Evolutionary conservation across 1,139 yeast genomes (phyloP).

Genomic region (Candida freyschussii): DNA sequence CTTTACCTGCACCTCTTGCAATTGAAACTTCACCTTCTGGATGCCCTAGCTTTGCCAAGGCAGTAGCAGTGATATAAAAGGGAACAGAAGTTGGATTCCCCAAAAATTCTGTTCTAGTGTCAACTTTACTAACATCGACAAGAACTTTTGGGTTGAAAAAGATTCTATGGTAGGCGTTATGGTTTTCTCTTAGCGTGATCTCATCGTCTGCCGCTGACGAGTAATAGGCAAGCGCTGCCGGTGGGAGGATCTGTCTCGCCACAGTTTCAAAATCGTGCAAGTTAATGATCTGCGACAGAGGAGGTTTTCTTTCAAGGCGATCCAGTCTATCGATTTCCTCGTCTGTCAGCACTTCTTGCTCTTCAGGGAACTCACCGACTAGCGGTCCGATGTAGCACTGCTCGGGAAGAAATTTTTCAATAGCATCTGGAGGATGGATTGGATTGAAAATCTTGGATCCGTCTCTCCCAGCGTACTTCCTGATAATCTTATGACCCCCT

Average conservation of each 20-base stretch:
- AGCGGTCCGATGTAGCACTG: conserved; percentile 45
- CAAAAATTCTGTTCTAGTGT: conserved; percentile 49
- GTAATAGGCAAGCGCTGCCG: conserved; percentile 87
- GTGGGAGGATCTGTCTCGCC: conserved; percentile 71
- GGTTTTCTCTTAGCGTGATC: conserved; percentile 83
- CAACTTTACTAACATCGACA: conserved; percentile 59
- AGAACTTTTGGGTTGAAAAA: conserved; percentile 80
- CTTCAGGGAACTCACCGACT: conserved; percentile 32
- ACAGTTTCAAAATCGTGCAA: conserved; percentile 78
- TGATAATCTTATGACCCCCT: conserved; percentile 74
- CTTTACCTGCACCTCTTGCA: conserved; percentile 66
- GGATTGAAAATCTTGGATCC: conserved; percentile 86
- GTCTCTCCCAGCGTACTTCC: conserved; percentile 83
- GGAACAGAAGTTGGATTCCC: conserved; percentile 57
- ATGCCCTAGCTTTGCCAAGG: conserved; percentile 75
- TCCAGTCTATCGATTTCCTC: conserved; percentile 32
- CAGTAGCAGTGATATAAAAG: conserved; percentile 75
- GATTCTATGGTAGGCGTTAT: conserved; percentile 77
- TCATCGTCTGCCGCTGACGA: conserved; percentile 93
- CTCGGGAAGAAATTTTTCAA: conserved; percentile 46
- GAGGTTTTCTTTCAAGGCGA: conserved; percentile 49
- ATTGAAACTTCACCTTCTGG: conserved; percentile 78
- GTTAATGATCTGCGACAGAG: conserved; percentile 63
- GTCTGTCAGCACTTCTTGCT: conserved; percentile 31
- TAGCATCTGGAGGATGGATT: conserved; percentile 78